A percentile compares a stretch with the other conserved stretches of the same genome.
Conservation (phyloP, 345 rosid genomes). For the Balakata baccata region DNA sequence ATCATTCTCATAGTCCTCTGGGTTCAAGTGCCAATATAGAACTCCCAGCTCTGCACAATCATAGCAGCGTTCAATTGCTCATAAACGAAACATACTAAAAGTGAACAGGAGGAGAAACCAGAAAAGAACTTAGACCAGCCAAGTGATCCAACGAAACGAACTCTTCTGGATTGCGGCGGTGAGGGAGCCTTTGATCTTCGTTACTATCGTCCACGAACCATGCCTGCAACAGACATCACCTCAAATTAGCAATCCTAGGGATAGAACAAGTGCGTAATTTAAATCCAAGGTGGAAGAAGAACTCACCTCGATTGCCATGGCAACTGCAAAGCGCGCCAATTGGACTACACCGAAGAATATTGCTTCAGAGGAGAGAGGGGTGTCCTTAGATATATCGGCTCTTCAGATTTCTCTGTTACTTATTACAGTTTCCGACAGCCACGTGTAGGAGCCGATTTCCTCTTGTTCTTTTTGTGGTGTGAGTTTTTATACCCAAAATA, state of each 20-base stretch:
- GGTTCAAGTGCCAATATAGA: constrained; percentile 75
- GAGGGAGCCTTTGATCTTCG: constrained; percentile 57
- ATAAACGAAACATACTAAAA: background rate
- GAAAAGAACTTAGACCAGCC: constrained; percentile 35
- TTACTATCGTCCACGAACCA: constrained; percentile 60
- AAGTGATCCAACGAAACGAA: constrained; percentile 42
- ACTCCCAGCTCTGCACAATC: constrained; percentile 61
- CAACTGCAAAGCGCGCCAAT: background rate
- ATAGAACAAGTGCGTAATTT: background rate
- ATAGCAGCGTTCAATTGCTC: background rate
- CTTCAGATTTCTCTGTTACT: background rate
- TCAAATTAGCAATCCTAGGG: background rate
- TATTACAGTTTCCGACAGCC: constrained; percentile 1
- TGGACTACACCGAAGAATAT: background rate
- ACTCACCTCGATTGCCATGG: constrained; percentile 58
- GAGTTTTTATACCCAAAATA: background rate
- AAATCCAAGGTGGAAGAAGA: background rate
- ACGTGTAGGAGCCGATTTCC: constrained; percentile 28
- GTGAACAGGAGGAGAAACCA: background rate
- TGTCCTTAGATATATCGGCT: background rate
- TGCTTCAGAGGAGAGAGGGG: background rate
- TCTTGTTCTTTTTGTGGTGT: constrained; percentile 30
- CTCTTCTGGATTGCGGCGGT: constrained; percentile 43
- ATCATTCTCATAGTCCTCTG: constrained; percentile 67
- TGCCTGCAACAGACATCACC: constrained; percentile 35